These are phyloP conservation scores for Entomortierella lignicola DNA, from an alignment of 192 early-diverging fungal species.

Conservation along the genomic window DNA sequence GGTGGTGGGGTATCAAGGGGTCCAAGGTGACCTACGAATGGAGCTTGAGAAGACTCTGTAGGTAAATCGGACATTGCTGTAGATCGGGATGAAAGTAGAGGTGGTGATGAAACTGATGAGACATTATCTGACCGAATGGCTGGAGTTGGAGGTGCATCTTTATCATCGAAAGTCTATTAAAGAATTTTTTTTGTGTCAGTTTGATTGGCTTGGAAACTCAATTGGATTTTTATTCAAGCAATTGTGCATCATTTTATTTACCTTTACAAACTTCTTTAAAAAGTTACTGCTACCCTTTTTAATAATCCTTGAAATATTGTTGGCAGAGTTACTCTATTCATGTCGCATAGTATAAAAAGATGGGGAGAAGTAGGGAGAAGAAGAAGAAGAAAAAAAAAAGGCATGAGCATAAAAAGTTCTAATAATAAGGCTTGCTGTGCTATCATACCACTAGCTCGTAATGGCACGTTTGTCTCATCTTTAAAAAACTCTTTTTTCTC, in stretches of 20 bases:
- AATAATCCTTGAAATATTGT: conserved; percentile 41
- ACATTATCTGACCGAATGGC: conserved; percentile 4
- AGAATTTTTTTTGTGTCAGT: no score
- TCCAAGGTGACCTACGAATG: neutral
- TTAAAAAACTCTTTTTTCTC: neutral
- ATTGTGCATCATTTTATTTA: conserved; percentile 3
- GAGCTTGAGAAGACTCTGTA: neutral
- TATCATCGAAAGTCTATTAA: conserved; percentile 45
- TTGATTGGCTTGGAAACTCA: neutral
- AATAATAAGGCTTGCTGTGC: no score
- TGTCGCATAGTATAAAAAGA: no score
- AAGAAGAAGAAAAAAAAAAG: no score
- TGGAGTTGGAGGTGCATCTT: conserved; percentile 49
- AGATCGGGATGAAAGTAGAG: neutral
- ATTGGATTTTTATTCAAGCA: no score
- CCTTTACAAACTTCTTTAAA: conserved; percentile 48
- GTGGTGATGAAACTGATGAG: neutral
- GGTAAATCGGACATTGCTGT: conserved; percentile 19
- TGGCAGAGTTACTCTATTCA: conserved; percentile 41
- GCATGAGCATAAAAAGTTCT: no score
- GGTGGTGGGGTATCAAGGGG: conserved; percentile 43
- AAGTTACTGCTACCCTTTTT: conserved; percentile 54
- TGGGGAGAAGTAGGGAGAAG: neutral
- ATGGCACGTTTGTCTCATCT: no score
- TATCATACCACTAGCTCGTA: neutral